A percentile compares a stretch with the other conserved stretches of the same genome.
These are phyloP conservation scores for Coix lacrymajobi DNA, from an alignment of 176 grass and related monocot genomes.

Conservation along the genomic window DNA sequence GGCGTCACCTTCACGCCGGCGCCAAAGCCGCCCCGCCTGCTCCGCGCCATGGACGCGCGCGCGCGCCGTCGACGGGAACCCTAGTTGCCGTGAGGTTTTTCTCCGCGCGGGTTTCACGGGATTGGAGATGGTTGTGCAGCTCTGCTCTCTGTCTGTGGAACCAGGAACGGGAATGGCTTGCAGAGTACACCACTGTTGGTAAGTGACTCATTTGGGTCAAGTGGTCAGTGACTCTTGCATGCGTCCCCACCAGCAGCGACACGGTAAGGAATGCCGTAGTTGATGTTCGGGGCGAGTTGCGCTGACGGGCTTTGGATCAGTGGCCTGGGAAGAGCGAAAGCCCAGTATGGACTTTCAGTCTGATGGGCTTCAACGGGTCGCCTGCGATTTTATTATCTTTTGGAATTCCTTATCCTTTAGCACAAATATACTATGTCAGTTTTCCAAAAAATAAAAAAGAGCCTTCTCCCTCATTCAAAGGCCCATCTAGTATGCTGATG, in stretches of 20 bases:
- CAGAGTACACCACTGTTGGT: neutral
- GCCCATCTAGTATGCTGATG: no score
- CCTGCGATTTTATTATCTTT: no score
- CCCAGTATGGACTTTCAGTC: neutral
- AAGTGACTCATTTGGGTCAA: neutral
- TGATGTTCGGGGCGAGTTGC: neutral
- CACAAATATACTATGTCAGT: no score
- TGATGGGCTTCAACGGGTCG: no score
- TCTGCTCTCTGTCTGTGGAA: neutral
- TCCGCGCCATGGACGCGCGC: slow-evolving; percentile 21
- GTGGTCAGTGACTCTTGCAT: neutral
- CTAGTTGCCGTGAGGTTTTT: slow-evolving; percentile 22
- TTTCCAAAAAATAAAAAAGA: no score
- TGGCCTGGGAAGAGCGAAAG: neutral
- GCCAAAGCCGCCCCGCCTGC: slow-evolving; percentile 18
- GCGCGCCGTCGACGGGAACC: slow-evolving; percentile 18
- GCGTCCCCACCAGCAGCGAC: neutral
- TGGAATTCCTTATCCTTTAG: no score
- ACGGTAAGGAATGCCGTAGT: neutral
- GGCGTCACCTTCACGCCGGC: slow-evolving; percentile 34
- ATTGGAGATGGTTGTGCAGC: neutral
- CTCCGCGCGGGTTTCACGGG: neutral
- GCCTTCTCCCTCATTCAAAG: no score
- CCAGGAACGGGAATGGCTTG: neutral
- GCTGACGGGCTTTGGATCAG: neutral